Percentiles rank a stretch among this genome's conserved stretches.
Evolutionary conservation across 345 rosid genomes (phyloP).

Genomic region (Trapa incisa): DNA sequence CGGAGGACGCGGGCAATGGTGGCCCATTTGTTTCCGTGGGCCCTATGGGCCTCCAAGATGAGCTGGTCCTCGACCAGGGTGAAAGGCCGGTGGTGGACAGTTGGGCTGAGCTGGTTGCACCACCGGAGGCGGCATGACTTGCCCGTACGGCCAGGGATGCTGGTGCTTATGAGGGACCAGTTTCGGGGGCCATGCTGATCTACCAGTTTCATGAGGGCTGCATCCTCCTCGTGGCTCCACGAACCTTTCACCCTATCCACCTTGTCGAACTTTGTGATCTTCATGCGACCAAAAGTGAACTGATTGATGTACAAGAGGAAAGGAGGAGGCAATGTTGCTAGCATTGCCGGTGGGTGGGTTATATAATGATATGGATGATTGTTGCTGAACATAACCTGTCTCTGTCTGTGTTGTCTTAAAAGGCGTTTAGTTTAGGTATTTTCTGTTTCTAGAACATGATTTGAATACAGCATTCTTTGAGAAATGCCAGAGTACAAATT

Average conservation of each 20-base stretch:
- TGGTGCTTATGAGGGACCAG: conserved; percentile 50
- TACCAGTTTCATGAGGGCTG: conserved; percentile 29
- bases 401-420: too few relatives aligned
- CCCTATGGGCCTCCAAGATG: conserved; percentile 35
- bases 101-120: conserved; percentile 66
- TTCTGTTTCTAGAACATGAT: too few relatives aligned
- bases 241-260: conserved; percentile 40
- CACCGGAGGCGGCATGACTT: conserved; percentile 59
- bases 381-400: too few relatives aligned
- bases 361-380: too few relatives aligned
- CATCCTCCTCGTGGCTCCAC: conserved; percentile 56
- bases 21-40: conserved; percentile 61
- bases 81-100: conserved; percentile 54
- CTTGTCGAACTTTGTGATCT: background rate
- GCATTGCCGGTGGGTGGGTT: too few relatives aligned
- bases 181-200: conserved; percentile 52
- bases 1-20: conserved; percentile 48
- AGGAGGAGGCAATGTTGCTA: too few relatives aligned
- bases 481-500: too few relatives aligned
- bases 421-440: too few relatives aligned
- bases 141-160: conserved; percentile 53
- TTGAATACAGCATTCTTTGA: too few relatives aligned
- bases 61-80: conserved; percentile 38
- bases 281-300: background rate
- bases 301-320: too few relatives aligned